Evolutionary conservation across 768 basidiomycete species (phyloP), one percentile per base, ranked within the genome.

Genomic region (Xanthoconium stramineum): DNA sequence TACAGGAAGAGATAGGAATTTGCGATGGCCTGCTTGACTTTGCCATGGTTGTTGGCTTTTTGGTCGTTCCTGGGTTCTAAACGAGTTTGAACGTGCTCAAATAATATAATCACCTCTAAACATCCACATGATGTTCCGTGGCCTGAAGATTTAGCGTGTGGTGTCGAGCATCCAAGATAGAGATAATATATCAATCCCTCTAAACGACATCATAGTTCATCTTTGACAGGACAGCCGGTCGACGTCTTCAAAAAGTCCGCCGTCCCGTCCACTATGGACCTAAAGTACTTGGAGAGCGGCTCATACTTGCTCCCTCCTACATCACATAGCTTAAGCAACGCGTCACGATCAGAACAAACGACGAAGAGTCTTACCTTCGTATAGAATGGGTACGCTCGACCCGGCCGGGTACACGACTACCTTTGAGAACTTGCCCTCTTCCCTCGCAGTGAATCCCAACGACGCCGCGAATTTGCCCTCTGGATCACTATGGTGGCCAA

Each of bases 271-370:
- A 88, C 64, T 36, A 91, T 76, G 1, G 85, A 83, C 61, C 82
- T 85, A 68, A 88, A 86, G 75, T 87, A 90, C 63, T 84, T 83
- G 57, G 80, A 80, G 39, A 96, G 75, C 3, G 87, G 78, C 50
- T 92, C 88, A 59, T 83, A 79, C 73, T 95, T 95, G 64, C 78
- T 79, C 36, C 78, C 70, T 40, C 91, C 92, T 88, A 62, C 8
- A 38, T 14, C 43, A 39, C 12, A 40, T 29, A 15, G 11, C 47
- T 15, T 58, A 19, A 57, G 28, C 39, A 55, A 45, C 51, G 20
- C 40, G 8, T 20, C 38, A 3, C 39, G 15, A 51, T 20, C 28
- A 42, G 14, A 33, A 38, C 30, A 15, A 35, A 14, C 19, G 29
- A 40, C 3, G 0, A 4, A 53, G 46, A 24, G 60, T 61, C 70